Base-by-base conservation (phyloP, 768 basidiomycete species). In the Pleurotus citrinopileatus region DNA sequence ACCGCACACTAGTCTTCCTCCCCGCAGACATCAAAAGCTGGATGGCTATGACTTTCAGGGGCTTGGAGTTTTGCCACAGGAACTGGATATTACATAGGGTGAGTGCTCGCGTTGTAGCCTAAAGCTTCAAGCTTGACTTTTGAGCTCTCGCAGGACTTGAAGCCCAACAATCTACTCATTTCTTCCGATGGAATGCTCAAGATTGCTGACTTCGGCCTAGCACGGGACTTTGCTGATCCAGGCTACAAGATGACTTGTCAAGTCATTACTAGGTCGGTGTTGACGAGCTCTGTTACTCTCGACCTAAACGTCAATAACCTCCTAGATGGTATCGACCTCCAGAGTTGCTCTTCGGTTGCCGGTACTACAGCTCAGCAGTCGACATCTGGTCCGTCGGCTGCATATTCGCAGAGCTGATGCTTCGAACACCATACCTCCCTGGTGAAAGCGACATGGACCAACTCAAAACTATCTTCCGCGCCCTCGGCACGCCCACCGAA, bases 361-460 rank as follows among this genome's bases (percentile, higher is more conserved):
- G 95, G 22, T 90, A 91, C 67, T 98, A 99, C 68, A 83, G 92
- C 62, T 86, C 91, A 1, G 88, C 89, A 0, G 94, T 97, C 54
- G 96, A 99, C 68, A 83, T 94, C 27, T 99, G 96, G 96, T 97
- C 95, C 8, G 89, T 97, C 3, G 96, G 96, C 0, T 97, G 94
- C 59, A 99, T 99, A 59, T 96, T 98, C 63, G 93, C 96, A 2
- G 97, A 99, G 67, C 81, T 98, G 47, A 96, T 98, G 89, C 75
- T 98, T 28, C 84, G 97, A 13, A 94, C 90, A 22, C 97, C 97
- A 1, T 99, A 97, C 64, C 80, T 98, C 23, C 87, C 97, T 1
- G 97, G 95, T 15, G 95, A 97, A 60, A 89, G 84, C 48, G 97
- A 98, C 67, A 89, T 99, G 82, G 96, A 97, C 68, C 97, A 99